Base-by-base conservation (phyloP, 495 filamentous ascomycete genomes). In the Friedmanniomyces endolithicus region DNA sequence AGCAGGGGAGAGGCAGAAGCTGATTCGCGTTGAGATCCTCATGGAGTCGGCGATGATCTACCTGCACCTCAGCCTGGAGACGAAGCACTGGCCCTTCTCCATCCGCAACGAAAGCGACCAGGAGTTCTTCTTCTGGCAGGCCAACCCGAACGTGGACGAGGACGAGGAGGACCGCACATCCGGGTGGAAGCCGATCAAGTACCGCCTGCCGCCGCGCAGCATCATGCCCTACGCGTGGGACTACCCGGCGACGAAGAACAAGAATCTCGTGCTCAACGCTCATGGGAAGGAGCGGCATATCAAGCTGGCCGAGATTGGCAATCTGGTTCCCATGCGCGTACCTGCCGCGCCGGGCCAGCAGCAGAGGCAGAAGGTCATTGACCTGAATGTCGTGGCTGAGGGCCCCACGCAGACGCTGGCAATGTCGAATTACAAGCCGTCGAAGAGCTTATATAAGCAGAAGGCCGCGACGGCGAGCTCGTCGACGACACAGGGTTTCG, bases 151-250 rank as follows among this genome's bases (percentile, higher is more conserved):
- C 58, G 64, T 83, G 29, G 84, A 87, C 53, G 90, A 95, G 58
- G 90, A 95, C 47, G 80, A 83, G 53, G 85, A 90, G 57, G 88
- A 94, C 59, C 73, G 77, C 39, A 72, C 72, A 24, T 86, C 84
- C 48, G 84, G 87, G 6, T 98, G 90, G 86, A 80, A 86, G 52
- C 88, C 87, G 11, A 86, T 97, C 58, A 75, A 87, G 37, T 98
- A 98, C 66, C 85, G 90, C n/a, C 77, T 98, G 14, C 92, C 92
- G 2, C 81, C 89, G 7, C 78, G 94, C 31, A 96, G 90, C 67
- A 95, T 97, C 69, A 98, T 98, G 92, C 90, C 94, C 4, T 98
- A 98, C 65, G 90, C 92, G 27, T 98, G 92, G 92, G 94, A 98
- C 66, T 97, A 92, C 71, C 92, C 92, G 1, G 89, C 92, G 6